These are phyloP conservation scores for Spiraea crenata DNA, from an alignment of 331 rosid genomes.

Conservation along the genomic window DNA sequence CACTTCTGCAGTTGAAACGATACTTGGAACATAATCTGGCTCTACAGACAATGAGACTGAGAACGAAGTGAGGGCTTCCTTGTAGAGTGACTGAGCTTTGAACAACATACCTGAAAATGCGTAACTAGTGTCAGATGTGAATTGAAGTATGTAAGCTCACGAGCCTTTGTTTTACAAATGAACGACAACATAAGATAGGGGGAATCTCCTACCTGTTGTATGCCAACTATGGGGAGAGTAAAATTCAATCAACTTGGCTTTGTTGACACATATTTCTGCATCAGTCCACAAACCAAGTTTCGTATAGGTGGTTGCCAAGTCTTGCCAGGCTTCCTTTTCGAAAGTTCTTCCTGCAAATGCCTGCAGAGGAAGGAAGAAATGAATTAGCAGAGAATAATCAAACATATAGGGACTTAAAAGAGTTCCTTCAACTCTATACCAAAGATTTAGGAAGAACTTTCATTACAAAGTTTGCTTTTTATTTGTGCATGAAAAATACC, in stretches of 20 bases:
- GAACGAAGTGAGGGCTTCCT: constrained; percentile 71
- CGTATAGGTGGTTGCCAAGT: constrained; percentile 67
- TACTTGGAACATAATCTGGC: constrained; percentile 72
- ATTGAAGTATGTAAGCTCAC: not conserved
- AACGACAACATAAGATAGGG: not conserved
- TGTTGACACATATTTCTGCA: constrained; percentile 72
- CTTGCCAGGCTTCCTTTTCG: constrained; percentile 80
- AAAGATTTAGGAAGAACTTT: no score
- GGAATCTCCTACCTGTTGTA: constrained; percentile 48
- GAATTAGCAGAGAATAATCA: not conserved
- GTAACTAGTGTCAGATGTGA: not conserved
- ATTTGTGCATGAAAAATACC: not conserved
- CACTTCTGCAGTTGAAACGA: constrained; percentile 64
- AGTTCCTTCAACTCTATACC: not conserved
- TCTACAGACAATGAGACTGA: constrained; percentile 58
- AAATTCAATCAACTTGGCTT: constrained; percentile 59
- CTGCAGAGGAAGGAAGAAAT: constrained; percentile 40
- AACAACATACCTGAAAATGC: constrained; percentile 51
- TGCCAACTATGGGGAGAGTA: constrained; percentile 84
- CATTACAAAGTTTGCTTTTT: no score
- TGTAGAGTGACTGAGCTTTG: constrained; percentile 55
- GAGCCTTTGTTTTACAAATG: not conserved
- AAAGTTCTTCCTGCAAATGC: constrained; percentile 45
- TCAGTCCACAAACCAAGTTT: constrained; percentile 54
- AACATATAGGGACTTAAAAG: not conserved